Percentiles rank a stretch among this genome's conserved stretches.
phyloP scores from a whole-genome alignment of 2,329 filamentous ascomycete genomes.

The Botrytis sinoallii region DNA sequence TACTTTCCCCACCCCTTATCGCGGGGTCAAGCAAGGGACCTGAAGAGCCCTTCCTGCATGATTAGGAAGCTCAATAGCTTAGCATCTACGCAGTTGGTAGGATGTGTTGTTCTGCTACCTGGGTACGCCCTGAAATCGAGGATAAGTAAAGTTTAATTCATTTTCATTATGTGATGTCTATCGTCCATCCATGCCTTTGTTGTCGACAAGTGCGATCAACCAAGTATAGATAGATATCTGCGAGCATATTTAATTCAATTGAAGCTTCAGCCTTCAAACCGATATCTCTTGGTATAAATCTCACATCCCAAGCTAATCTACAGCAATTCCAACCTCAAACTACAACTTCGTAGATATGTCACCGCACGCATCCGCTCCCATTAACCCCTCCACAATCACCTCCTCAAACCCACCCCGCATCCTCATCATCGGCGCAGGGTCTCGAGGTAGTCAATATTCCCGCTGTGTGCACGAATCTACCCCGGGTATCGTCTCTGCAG shows the following conservation, averaged over 20 bases:
- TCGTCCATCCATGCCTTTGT: neutral
- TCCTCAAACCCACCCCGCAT: constrained; percentile 56
- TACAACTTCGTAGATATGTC: constrained; percentile 27
- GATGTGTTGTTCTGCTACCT: neutral
- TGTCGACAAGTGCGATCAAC: neutral
- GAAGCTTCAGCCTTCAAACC: neutral
- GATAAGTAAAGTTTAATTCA: neutral
- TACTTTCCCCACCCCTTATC: constrained; percentile 5
- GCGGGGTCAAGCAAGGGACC: neutral
- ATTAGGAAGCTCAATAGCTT: neutral
- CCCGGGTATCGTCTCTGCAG: constrained; percentile 67
- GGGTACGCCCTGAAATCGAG: neutral
- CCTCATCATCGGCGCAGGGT: constrained; percentile 79
- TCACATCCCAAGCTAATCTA: neutral
- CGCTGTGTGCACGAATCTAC: constrained; percentile 62
- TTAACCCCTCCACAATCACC: constrained; percentile 19
- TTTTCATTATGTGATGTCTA: neutral
- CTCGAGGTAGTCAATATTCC: constrained; percentile 73
- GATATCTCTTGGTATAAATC: neutral
- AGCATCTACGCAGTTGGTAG: neutral
- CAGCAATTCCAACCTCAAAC: neutral
- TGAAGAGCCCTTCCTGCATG: neutral
- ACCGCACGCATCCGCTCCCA: constrained; percentile 30
- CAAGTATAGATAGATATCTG: neutral
- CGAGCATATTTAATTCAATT: neutral